Evolutionary conservation across 345 rosid genomes (phyloP).

Genomic region (Punica granatum): DNA sequence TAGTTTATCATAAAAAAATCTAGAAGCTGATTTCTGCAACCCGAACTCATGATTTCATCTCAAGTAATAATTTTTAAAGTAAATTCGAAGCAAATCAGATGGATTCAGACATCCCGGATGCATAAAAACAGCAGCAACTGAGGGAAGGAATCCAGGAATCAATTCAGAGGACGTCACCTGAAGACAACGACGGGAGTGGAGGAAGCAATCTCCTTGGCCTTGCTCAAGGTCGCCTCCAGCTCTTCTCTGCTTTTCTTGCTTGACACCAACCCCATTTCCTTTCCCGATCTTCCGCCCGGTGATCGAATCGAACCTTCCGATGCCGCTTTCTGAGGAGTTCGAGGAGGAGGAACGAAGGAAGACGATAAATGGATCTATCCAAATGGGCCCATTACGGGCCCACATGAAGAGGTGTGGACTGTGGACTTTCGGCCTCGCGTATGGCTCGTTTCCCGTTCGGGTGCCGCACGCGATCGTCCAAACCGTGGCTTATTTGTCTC

Average conservation of each 20-base stretch:
- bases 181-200: conserved; percentile 54
- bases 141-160: background rate
- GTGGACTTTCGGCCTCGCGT: too few species aligned
- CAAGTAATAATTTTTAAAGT: background rate
- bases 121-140: background rate
- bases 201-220: conserved; percentile 47
- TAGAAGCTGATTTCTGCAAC: background rate
- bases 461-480: too few species aligned
- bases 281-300: background rate
- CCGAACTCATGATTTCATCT: background rate
- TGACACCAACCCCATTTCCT: conserved; percentile 11
- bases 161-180: conserved; percentile 24
- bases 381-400: too few species aligned
- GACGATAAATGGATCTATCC: too few species aligned
- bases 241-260: conserved; percentile 37
- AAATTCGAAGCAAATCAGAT: background rate
- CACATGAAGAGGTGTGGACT: too few species aligned
- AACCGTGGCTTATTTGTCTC: too few species aligned
- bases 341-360: too few species aligned
- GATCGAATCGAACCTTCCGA: too few species aligned
- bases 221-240: conserved; percentile 25
- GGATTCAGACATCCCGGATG: background rate
- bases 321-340: too few species aligned
- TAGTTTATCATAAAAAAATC: too few species aligned
- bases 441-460: too few species aligned